Base-by-base conservation (phyloP, 495 filamentous ascomycete species). In the Copromyces sp. region DNA sequence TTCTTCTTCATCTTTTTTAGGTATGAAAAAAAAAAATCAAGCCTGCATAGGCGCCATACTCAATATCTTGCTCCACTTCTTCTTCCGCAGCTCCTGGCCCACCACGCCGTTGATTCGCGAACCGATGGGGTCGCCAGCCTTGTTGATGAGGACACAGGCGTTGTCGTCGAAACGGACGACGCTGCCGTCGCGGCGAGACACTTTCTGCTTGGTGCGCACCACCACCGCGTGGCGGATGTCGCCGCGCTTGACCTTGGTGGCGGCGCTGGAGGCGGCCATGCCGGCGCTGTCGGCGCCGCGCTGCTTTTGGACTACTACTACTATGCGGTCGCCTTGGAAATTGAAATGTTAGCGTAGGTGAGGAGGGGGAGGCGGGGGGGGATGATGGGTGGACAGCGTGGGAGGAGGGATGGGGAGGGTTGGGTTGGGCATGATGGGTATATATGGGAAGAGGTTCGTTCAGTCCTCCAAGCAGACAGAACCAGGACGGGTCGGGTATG, bases 251-350 rank as follows among this genome's bases (percentile, higher is more conserved):
- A 99, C 95, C 80, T 98, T 98, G 84, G 92, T 94, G 12, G 92
- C 90, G 70, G 91, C 90, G 38, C 87, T 85, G 44, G 89, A 85
- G 39, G 83, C 82, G 39, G 88, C 83, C 84, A 85, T 85, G 70
- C 83, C 84, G 40, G 82, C 83, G 68, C 84, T 86, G 41, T 83
- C 84, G 35, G 82, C 82, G 68, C 89, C 88, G 71, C 94, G 89
- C 79, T 97, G 94, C 79, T 98, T 98, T 82, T 99, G 95, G 61
- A 99, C 94, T 73, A 99, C 95, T 72, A 97, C 93, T 71, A 99
- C 93, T 75, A 99, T 98, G 42, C 94, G 91, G 79, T 99, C 96
- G 79, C 96, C 95, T 99, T 78, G 42, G 29, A 39, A 17, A 44
- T 72, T n/a, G 24, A 24, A 24, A 24, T 24, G 35, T 39, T 70